Conservation (phyloP, 2,329 filamentous ascomycete species). For the Stachybotrys elegans region DNA sequence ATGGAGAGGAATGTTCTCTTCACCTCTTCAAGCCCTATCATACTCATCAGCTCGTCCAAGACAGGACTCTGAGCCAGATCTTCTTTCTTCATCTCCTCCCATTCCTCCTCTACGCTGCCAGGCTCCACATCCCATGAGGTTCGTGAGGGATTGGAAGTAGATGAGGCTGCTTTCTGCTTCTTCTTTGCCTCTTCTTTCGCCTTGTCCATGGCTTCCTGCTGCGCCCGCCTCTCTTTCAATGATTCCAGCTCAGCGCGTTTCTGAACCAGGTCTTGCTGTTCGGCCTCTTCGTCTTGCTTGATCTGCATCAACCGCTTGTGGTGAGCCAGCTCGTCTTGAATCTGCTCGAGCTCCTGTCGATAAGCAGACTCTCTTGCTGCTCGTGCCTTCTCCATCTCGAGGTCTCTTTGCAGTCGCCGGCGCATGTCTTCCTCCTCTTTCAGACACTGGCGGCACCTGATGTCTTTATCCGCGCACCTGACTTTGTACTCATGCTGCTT, state of each 20-base stretch:
- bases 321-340: constrained; percentile 51
- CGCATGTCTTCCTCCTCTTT: constrained; percentile 40
- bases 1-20: constrained; percentile 59
- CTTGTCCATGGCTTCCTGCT: constrained; percentile 9
- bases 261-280: constrained; percentile 38
- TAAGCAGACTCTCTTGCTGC: constrained; percentile 42
- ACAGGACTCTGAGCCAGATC: constrained; percentile 45
- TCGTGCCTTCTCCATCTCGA: constrained; percentile 45
- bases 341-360: constrained; percentile 34
- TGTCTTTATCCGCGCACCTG: constrained; percentile 36
- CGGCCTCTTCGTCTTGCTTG: constrained; percentile 36
- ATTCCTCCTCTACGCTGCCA: constrained; percentile 43
- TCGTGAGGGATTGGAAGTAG: neutral
- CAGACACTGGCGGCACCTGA: constrained; percentile 46
- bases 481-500: constrained; percentile 44
- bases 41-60: constrained; percentile 60
- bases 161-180: neutral
- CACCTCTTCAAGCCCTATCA: constrained; percentile 67
- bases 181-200: neutral
- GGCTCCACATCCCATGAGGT: neutral
- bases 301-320: constrained; percentile 38
- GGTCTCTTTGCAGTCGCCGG: constrained; percentile 37
- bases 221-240: constrained; percentile 22
- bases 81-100: constrained; percentile 53
- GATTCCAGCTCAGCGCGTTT: constrained; percentile 39